These are phyloP conservation scores for Chlorociboria aeruginascens DNA, from an alignment of 495 filamentous ascomycete genomes.

Conservation along the genomic window DNA sequence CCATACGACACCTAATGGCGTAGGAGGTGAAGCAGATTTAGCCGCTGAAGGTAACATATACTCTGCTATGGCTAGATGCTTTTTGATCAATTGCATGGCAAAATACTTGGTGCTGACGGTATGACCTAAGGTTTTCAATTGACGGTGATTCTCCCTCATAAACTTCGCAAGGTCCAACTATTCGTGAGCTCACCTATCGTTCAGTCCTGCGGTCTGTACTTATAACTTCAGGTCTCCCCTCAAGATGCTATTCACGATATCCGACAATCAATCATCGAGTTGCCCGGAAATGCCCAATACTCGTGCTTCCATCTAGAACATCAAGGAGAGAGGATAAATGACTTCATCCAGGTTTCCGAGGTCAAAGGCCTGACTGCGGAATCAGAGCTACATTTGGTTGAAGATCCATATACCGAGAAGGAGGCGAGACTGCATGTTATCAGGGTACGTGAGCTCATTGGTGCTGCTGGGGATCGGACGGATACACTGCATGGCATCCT, in stretches of 20 bases:
- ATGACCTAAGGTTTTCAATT: conserved; percentile 47
- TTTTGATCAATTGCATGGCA: no score
- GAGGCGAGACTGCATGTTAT: conserved; percentile 92
- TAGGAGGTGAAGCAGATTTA: conserved; percentile 18
- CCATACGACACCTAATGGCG: conserved; percentile 19
- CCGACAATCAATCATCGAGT: conserved; percentile 89
- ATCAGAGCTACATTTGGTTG: conserved; percentile 68
- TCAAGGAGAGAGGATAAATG: conserved; percentile 76
- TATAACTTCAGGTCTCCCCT: conserved; percentile 57
- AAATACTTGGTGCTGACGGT: no score
- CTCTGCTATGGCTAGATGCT: not conserved
- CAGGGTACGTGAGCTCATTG: conserved; percentile 81
- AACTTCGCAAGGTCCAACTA: conserved; percentile 66
- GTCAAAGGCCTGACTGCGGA: conserved; percentile 64
- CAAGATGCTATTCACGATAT: conserved; percentile 97
- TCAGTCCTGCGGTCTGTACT: conserved; percentile 3
- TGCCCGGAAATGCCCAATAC: conserved; percentile 89
- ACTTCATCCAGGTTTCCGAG: conserved; percentile 89
- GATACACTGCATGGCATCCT: conserved; percentile 81
- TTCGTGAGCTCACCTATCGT: conserved; percentile 44
- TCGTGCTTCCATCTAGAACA: conserved; percentile 97
- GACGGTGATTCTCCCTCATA: conserved; percentile 72
- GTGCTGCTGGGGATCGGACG: conserved; percentile 75
- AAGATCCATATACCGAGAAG: conserved; percentile 98
- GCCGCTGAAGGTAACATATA: conserved; percentile 15